phyloP scores from a whole-genome alignment of 768 basidiomycete genomes.

The Kwoniella pini region DNA sequence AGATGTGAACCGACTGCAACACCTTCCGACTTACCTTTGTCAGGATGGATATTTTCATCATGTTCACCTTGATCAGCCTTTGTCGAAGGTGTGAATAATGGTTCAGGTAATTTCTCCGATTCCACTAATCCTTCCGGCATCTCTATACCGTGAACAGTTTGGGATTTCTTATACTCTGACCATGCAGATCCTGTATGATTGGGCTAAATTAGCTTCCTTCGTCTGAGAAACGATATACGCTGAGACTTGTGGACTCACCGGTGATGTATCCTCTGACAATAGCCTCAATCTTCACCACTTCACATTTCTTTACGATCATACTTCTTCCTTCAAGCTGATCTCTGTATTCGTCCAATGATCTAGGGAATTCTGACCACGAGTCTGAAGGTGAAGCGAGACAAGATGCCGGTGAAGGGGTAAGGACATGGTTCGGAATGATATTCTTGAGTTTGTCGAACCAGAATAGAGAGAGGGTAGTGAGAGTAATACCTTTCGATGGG shows the following conservation, averaged over 20 bases:
- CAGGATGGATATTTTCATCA: slow-evolving; percentile 92
- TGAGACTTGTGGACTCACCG: slow-evolving; percentile 60
- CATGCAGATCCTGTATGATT: slow-evolving; percentile 81
- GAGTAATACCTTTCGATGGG: slow-evolving; percentile 84
- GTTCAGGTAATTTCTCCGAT: slow-evolving; percentile 74
- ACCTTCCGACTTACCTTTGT: slow-evolving; percentile 61
- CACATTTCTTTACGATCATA: slow-evolving; percentile 88
- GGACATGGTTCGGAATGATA: slow-evolving; percentile 86
- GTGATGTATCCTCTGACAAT: slow-evolving; percentile 96
- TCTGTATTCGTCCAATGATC: slow-evolving; percentile 70
- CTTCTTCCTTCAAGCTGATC: slow-evolving; percentile 76
- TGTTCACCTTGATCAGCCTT: slow-evolving; percentile 92
- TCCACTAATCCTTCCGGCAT: slow-evolving; percentile 78
- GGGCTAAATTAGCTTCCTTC: background rate
- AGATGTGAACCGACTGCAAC: background rate
- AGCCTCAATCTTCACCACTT: slow-evolving; percentile 86
- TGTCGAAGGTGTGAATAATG: slow-evolving; percentile 93
- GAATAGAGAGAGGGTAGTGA: slow-evolving; percentile 88
- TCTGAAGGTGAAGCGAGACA: slow-evolving; percentile 29
- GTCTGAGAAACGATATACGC: background rate
- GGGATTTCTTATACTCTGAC: slow-evolving; percentile 83
- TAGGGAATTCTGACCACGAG: slow-evolving; percentile 71
- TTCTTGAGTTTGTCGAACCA: slow-evolving; percentile 84
- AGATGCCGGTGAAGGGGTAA: slow-evolving; percentile 62
- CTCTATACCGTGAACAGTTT: slow-evolving; percentile 83